phyloP scores from a whole-genome alignment of 768 basidiomycete species.

The Tulasnella sp. region DNA sequence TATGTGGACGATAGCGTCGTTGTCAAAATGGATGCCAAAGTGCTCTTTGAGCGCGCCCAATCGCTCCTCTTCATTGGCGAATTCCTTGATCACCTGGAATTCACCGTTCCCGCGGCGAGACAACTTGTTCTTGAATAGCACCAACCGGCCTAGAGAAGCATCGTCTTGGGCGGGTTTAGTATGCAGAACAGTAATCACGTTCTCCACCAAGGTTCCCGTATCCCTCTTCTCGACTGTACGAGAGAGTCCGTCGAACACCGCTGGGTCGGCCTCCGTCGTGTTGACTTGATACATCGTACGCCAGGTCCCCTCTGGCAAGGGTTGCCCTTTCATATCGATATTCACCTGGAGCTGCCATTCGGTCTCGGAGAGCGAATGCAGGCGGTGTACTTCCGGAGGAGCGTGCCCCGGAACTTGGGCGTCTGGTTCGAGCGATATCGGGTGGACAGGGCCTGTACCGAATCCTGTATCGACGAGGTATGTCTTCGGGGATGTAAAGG shows the following conservation, averaged over 20 bases:
- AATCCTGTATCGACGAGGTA: constrained; percentile 7
- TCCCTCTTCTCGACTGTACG: background rate
- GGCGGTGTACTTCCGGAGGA: background rate
- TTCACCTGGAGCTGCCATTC: constrained; percentile 9
- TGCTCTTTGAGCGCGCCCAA: constrained; percentile 7
- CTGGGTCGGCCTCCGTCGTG: background rate
- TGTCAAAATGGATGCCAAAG: background rate
- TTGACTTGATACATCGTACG: background rate
- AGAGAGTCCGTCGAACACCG: background rate
- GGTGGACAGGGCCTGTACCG: background rate
- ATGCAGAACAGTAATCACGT: background rate
- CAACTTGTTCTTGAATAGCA: background rate
- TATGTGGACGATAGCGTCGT: background rate
- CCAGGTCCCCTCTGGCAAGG: background rate
- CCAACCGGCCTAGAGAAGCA: background rate
- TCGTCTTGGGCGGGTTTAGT: background rate
- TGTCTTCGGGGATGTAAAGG: background rate
- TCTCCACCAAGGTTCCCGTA: background rate
- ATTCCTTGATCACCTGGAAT: background rate
- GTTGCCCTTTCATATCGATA: background rate
- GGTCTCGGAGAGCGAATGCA: background rate
- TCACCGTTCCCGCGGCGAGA: background rate
- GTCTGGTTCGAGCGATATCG: background rate
- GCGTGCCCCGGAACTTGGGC: background rate
- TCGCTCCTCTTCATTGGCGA: constrained; percentile 7